These are phyloP conservation scores for Hypoxylon fuscum DNA, from an alignment of 495 filamentous ascomycete species.

Conservation along the genomic window DNA sequence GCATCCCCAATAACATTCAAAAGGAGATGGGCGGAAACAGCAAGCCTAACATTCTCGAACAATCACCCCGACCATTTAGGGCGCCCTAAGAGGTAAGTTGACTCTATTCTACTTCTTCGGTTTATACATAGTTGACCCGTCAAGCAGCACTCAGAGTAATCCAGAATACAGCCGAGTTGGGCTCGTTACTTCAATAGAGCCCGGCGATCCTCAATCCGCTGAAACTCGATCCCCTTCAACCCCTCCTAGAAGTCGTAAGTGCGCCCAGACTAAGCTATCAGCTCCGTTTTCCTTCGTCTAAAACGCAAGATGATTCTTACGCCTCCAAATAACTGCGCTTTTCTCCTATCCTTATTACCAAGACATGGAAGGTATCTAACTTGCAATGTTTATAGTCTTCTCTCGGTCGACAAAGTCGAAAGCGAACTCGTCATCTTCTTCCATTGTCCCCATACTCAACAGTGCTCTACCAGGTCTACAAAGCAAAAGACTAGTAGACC, in stretches of 20 bases:
- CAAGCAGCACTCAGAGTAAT: constrained; percentile 14
- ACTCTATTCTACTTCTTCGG: neutral
- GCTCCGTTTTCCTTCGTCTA: neutral
- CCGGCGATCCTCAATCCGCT: constrained; percentile 2
- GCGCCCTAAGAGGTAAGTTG: constrained; percentile 13
- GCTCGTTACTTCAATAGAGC: too few relatives aligned
- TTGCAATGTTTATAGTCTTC: neutral
- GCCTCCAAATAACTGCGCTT: too few relatives aligned
- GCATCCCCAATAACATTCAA: constrained; percentile 27
- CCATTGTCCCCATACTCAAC: constrained; percentile 29
- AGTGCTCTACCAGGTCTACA: constrained; percentile 51
- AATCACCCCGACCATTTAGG: neutral
- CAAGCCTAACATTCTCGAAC: neutral
- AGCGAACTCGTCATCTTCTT: constrained; percentile 31
- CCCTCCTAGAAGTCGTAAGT: constrained; percentile 18
- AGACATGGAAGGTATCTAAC: constrained; percentile 2
- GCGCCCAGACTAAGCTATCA: neutral
- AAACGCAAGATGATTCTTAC: too few relatives aligned
- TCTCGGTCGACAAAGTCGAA: constrained; percentile 21
- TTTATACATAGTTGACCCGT: neutral
- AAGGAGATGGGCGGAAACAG: constrained; percentile 32
- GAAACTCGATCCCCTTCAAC: constrained; percentile 22
- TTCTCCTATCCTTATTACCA: neutral
- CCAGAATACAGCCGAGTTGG: constrained; percentile 3
- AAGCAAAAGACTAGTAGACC: constrained; percentile 46